phyloP scores from a whole-genome alignment of 768 basidiomycete species.

The Agaricus sinodeliciosus region DNA sequence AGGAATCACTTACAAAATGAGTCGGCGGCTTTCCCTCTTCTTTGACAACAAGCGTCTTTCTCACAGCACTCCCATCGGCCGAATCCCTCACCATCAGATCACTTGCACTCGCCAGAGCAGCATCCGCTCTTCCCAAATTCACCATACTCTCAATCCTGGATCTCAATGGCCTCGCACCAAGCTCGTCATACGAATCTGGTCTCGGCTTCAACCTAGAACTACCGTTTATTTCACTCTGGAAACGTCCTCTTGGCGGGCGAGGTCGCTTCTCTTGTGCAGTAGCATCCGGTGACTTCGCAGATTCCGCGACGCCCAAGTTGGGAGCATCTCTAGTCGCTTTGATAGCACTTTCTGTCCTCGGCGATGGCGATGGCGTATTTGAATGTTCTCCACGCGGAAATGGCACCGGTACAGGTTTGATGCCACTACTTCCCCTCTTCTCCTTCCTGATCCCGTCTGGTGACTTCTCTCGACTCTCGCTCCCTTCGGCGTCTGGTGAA shows the following conservation, averaged over 20 bases:
- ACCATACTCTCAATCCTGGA: conserved; percentile 73
- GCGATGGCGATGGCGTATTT: conserved; percentile 12
- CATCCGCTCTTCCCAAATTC: conserved; percentile 43
- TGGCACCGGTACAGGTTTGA: conserved; percentile 36
- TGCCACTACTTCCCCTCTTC: conserved; percentile 4
- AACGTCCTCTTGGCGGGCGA: conserved; percentile 50
- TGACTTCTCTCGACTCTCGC: conserved; percentile 23
- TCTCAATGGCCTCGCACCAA: conserved; percentile 44
- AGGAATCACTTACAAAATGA: conserved; percentile 62
- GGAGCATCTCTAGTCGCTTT: conserved; percentile 2
- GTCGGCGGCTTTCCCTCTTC: conserved; percentile 78
- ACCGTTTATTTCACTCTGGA: conserved; percentile 71
- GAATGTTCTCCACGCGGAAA: conserved; percentile 57
- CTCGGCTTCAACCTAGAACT: conserved; percentile 46
- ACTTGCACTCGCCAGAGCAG: conserved; percentile 52
- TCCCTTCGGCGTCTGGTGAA: conserved; percentile 16
- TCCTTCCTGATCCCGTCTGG: neutral
- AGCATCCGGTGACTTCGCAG: conserved; percentile 32
- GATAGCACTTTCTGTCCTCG: neutral
- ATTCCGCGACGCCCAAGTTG: conserved; percentile 27
- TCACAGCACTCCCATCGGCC: conserved; percentile 54
- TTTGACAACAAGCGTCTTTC: conserved; percentile 67
- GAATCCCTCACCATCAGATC: conserved; percentile 58
- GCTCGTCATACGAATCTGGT: conserved; percentile 65
- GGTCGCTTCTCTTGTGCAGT: conserved; percentile 27